Base-by-base conservation (phyloP, 257 asterid species). In the Petunia secreta region DNA sequence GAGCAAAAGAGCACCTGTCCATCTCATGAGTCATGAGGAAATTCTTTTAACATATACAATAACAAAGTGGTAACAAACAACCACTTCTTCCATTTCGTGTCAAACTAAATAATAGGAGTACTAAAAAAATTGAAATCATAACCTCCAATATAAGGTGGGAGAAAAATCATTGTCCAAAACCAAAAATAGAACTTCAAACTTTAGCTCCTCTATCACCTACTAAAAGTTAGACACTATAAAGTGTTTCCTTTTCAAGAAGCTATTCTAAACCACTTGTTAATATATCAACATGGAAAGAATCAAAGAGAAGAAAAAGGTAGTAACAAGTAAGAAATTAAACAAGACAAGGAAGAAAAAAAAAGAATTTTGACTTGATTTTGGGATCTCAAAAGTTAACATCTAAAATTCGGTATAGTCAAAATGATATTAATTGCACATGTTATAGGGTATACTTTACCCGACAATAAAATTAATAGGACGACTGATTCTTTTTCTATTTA, bases 131-230 rank as follows among this genome's bases (percentile, higher is more conserved):
- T 34, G 25, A 48, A 48, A 48, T 2, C 6, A 71, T 10, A 48
- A 48, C 77, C 10, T 48, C n/a, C 11, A 2, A 34, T 8, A 48
- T 46, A 71, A 50, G 62, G 60, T 71, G 44, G 77, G 77, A 34
- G 77, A 48, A 71, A 50, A 71, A 71, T 71, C 62, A 71, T 34
- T 71, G 34, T 71, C 77, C 77, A 48, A 71, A 71, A 48, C 16
- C 2, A 34, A 25, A 25, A 71, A 48, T 5, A 9, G n/a, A 71
- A 48, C 25, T 34, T 71, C 62, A 71, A 71, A 71, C 6, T 50
- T 25, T 71, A 34, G 41, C 34, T 10, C 6, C 11, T 25, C 25
- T 48, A 48, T 34, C 77, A 71, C 77, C 62, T 48, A 34, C 62
- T 48, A 34, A 71, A 71, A 71, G 60, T n/a, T 0, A 39, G 11